These are phyloP conservation scores for Durio zibethinus DNA, from an alignment of 345 rosid genomes.

Conservation along the genomic window DNA sequence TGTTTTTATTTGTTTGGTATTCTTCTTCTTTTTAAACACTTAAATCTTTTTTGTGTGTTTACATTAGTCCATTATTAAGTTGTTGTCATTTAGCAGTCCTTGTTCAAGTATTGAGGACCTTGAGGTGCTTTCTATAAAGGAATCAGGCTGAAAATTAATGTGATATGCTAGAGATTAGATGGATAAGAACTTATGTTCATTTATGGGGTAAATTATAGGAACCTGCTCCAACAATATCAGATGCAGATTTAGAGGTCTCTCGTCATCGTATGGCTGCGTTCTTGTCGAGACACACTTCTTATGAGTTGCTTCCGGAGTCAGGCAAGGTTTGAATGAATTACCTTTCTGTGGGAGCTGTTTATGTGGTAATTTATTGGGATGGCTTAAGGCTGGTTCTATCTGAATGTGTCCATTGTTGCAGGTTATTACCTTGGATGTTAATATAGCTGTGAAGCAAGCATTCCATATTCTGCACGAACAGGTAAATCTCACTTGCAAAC, in stretches of 20 bases:
- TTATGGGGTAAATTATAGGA: conserved; percentile 2
- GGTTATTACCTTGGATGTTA: conserved; percentile 93
- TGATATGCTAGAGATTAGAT: background rate
- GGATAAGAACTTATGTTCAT: background rate
- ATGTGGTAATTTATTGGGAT: conserved; percentile 7
- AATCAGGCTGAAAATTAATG: background rate
- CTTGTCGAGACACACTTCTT: conserved; percentile 74
- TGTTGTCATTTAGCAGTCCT: background rate
- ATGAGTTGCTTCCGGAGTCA: conserved; percentile 94
- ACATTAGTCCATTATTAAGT: background rate
- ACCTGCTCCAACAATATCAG: conserved; percentile 51
- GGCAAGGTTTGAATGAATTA: conserved; percentile 80
- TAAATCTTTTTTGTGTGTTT: background rate
- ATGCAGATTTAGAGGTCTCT: conserved; percentile 66
- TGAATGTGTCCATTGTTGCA: conserved; percentile 26
- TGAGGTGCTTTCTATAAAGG: background rate
- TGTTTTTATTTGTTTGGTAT: conserved; percentile 43
- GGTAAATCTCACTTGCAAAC: conserved; percentile 41
- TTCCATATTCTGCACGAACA: conserved; percentile 94
- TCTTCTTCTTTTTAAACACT: background rate
- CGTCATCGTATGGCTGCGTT: conserved; percentile 64
- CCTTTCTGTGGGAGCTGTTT: conserved; percentile 30
- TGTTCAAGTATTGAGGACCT: background rate
- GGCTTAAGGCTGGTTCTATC: background rate
- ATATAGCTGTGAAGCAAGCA: conserved; percentile 96